Evolutionary conservation across 495 filamentous ascomycete genomes (phyloP).

Genomic region (Jackrogersella minutella): DNA sequence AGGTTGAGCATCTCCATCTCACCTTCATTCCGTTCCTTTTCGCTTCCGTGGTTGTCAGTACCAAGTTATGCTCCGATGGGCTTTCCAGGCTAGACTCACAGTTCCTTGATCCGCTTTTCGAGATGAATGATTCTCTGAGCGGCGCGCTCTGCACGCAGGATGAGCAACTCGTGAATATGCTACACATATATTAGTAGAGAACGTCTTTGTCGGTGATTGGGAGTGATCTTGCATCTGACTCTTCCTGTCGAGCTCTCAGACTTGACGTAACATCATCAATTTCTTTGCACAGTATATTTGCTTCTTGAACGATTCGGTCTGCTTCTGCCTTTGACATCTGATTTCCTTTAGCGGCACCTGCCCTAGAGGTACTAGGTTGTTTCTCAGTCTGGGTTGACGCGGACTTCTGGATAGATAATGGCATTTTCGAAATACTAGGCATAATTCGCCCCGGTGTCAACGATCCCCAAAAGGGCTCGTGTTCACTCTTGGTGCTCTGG

Average conservation of each 20-base stretch:
- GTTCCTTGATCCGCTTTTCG: slow-evolving; percentile 55
- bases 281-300: slow-evolving; percentile 51
- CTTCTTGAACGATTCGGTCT: slow-evolving; percentile 48
- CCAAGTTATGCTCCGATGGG: background rate
- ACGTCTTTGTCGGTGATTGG: background rate
- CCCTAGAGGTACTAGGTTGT: background rate
- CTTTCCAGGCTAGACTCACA: slow-evolving; percentile 47
- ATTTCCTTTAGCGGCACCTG: too few relatives aligned
- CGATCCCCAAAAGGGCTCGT: slow-evolving; percentile 34
- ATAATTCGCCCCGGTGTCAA: slow-evolving; percentile 27
- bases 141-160: slow-evolving; percentile 59
- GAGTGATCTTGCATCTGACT: slow-evolving; percentile 55
- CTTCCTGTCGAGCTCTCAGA: slow-evolving; percentile 56
- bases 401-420: slow-evolving; percentile 25
- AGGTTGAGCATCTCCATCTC: slow-evolving; percentile 60
- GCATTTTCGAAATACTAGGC: slow-evolving; percentile 28
- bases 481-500: slow-evolving; percentile 14
- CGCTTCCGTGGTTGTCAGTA: slow-evolving; percentile 42
- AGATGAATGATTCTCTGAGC: slow-evolving; percentile 61
- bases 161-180: slow-evolving; percentile 62
- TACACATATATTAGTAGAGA: slow-evolving; percentile 34
- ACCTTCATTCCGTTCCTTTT: slow-evolving; percentile 47
- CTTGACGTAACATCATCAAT: slow-evolving; percentile 48
- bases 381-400: slow-evolving; percentile 21
- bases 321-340: slow-evolving; percentile 40